A percentile compares a stretch with the other conserved stretches of the same genome.
These are phyloP conservation scores for Trichothecium sympodiale DNA, from an alignment of 2,329 filamentous ascomycete genomes.

Conservation along the genomic window DNA sequence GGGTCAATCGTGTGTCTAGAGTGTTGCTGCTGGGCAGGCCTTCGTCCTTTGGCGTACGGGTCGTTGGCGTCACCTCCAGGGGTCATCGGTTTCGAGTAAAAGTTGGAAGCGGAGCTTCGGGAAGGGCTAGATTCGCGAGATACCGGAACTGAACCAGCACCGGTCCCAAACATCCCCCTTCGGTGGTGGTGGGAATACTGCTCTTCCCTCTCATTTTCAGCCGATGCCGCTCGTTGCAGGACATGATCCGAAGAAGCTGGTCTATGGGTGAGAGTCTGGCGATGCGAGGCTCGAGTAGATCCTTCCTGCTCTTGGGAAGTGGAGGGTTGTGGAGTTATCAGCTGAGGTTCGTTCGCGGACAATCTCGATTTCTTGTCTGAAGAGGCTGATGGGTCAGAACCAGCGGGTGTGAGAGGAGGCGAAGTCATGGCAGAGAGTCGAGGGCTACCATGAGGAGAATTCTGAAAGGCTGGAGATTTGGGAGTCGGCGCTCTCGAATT, in stretches of 20 bases:
- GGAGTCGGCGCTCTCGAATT: conserved; percentile 55
- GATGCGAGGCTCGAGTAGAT: conserved; percentile 27
- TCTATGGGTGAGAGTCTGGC: conserved; percentile 28
- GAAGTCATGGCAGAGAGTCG: conserved; percentile 66
- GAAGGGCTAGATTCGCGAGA: conserved; percentile 56
- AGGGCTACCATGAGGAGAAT: conserved; percentile 51
- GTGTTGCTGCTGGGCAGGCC: conserved; percentile 57
- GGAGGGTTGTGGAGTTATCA: conserved; percentile 61
- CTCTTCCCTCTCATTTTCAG: conserved; percentile 22
- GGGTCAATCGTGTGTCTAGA: conserved; percentile 57
- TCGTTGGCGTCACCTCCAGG: conserved; percentile 73
- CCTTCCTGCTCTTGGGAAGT: conserved; percentile 35
- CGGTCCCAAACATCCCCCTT: conserved; percentile 42
- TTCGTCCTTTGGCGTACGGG: conserved; percentile 74
- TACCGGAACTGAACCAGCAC: conserved; percentile 40
- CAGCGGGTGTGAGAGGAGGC: conserved; percentile 79
- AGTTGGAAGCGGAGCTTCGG: conserved; percentile 48
- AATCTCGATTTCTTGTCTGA: conserved; percentile 20
- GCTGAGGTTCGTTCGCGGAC: conserved; percentile 25
- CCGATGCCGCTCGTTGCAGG: conserved; percentile 20
- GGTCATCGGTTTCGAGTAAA: conserved; percentile 64
- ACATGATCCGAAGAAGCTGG: conserved; percentile 30
- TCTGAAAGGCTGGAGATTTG: conserved; percentile 47
- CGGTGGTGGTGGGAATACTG: conserved; percentile 38
- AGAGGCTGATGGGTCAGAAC: conserved; percentile 39